phyloP scores from a whole-genome alignment of 257 asterid genomes.

The Nyctanthes arbortristis region DNA sequence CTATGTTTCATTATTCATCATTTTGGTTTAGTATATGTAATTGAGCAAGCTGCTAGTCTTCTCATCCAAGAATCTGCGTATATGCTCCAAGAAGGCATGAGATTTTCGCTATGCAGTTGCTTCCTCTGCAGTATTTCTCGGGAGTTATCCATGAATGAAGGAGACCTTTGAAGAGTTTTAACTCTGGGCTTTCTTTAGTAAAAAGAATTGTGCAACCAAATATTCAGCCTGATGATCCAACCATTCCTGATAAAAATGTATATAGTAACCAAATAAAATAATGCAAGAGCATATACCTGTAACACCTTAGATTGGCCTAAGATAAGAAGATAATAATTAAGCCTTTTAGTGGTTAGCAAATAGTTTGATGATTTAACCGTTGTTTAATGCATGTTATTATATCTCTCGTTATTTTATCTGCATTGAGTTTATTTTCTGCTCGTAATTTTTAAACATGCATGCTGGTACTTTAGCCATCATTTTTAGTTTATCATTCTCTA shows the following conservation, averaged over 20 bases:
- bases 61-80: background rate
- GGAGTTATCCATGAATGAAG: no score
- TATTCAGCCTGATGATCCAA: background rate
- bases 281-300: background rate
- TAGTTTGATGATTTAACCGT: background rate
- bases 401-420: background rate
- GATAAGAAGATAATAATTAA: background rate
- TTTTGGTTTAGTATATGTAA: background rate
- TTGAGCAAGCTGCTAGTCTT: background rate
- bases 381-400: background rate
- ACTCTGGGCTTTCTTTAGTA: background rate
- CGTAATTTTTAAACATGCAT: background rate
- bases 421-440: constrained; percentile 1
- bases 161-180: no score
- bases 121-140: no score
- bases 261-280: background rate
- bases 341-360: background rate
- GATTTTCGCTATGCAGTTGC: background rate
- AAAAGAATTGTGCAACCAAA: background rate
- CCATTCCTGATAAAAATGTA: background rate
- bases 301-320: background rate
- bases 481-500: background rate
- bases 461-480: background rate
- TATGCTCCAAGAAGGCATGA: background rate
- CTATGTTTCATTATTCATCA: background rate